Conservation (phyloP, 2,329 filamentous ascomycete genomes). For the Fusarium stilboides region DNA sequence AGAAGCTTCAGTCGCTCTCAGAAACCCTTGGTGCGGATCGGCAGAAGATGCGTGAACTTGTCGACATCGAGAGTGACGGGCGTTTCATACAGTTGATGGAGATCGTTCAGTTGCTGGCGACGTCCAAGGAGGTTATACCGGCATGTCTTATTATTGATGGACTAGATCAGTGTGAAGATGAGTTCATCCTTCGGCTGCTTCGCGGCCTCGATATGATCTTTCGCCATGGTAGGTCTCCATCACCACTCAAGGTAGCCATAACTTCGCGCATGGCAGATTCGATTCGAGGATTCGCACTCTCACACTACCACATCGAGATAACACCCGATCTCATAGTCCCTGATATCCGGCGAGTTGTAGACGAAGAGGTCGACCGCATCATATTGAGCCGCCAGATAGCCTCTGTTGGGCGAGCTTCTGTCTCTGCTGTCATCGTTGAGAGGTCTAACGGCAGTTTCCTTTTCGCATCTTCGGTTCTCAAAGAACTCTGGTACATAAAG, state of each 20-base stretch:
- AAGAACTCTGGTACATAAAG: slow-evolving; percentile 42
- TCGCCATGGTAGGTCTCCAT: slow-evolving; percentile 19
- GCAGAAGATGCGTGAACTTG: slow-evolving; percentile 12
- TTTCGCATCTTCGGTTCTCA: slow-evolving; percentile 41
- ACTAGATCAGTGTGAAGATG: slow-evolving; percentile 36
- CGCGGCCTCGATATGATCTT: slow-evolving; percentile 36
- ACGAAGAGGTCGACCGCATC: slow-evolving; percentile 42
- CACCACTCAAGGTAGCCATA: slow-evolving; percentile 22
- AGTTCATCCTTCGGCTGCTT: slow-evolving; percentile 30
- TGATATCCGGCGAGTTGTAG: slow-evolving; percentile 41
- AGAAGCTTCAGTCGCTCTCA: slow-evolving; percentile 27
- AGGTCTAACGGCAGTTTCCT: slow-evolving; percentile 42
- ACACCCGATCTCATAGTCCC: slow-evolving; percentile 20
- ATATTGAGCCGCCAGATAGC: slow-evolving; percentile 37
- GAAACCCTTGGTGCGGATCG: slow-evolving; percentile 21
- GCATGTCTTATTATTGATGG: slow-evolving; percentile 42
- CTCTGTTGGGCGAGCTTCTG: slow-evolving; percentile 29
- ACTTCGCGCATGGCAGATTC: slow-evolving; percentile 37
- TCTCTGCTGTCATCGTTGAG: slow-evolving; percentile 43
- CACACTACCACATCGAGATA: slow-evolving; percentile 35
- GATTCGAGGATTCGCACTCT: slow-evolving; percentile 37
- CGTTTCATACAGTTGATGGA: slow-evolving; percentile 43
- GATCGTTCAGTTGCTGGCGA: slow-evolving; percentile 24
- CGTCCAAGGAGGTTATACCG: slow-evolving; percentile 14
- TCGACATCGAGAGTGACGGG: slow-evolving; percentile 2